Percentiles rank a stretch among this genome's conserved stretches.
Conservation (phyloP, 2,329 filamentous ascomycete species). For the Cadophora gregata region DNA sequence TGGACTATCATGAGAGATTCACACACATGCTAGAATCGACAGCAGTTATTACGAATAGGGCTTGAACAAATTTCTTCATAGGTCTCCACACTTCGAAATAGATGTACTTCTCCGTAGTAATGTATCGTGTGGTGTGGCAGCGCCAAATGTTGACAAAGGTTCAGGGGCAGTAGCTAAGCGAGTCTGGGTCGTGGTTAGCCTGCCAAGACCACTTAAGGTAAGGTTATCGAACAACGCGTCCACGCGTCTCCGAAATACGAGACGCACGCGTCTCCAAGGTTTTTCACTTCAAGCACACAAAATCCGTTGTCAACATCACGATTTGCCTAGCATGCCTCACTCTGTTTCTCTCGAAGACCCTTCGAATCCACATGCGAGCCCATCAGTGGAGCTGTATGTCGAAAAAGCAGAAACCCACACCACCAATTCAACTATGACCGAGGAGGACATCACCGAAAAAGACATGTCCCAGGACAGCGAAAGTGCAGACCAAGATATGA, state of each 20-base stretch:
- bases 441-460: constrained; percentile 20
- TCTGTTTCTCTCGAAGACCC: constrained; percentile 46
- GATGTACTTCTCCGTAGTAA: too few relatives aligned
- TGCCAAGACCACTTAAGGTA: constrained; percentile 21
- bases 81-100: too few relatives aligned
- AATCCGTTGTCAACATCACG: neutral
- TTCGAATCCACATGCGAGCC: constrained; percentile 45
- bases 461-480: constrained; percentile 27
- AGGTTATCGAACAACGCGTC: too few relatives aligned
- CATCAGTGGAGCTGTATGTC: constrained; percentile 37
- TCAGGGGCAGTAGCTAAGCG: neutral
- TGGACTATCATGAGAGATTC: too few relatives aligned
- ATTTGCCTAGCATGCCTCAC: constrained; percentile 51
- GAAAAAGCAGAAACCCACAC: constrained; percentile 43
- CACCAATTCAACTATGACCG: constrained; percentile 20
- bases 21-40: too few relatives aligned
- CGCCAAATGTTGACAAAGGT: neutral
- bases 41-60: too few relatives aligned
- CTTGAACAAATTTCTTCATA: too few relatives aligned
- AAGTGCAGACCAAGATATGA: constrained; percentile 37
- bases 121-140: too few relatives aligned
- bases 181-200: neutral
- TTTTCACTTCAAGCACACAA: neutral
- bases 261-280: neutral
- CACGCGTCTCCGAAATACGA: constrained; percentile 8